These are phyloP conservation scores for Candida smagusa DNA, from an alignment of 1,139 yeast genomes.

Conservation along the genomic window DNA sequence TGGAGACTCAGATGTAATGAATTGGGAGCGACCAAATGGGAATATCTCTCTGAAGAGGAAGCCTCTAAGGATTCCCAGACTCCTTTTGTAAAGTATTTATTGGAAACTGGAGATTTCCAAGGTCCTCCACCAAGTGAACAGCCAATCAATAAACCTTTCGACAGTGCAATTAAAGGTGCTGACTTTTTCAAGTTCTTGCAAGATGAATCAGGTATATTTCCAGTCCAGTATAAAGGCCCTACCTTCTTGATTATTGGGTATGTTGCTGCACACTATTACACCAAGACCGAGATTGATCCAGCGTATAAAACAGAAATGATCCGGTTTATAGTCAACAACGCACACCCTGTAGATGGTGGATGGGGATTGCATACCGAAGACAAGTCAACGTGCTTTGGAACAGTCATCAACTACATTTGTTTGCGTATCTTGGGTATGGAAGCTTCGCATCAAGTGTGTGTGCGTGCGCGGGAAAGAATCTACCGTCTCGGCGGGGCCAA, in stretches of 20 bases:
- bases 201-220: conserved; percentile 80
- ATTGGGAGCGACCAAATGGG: conserved; percentile 83
- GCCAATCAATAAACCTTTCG: conserved; percentile 42
- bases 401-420: conserved; percentile 78
- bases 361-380: conserved; percentile 96
- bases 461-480: conserved; percentile 73
- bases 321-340: conserved; percentile 79
- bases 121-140: conserved; percentile 32
- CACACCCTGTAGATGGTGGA: conserved; percentile 99
- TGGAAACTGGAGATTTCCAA: conserved; percentile 44
- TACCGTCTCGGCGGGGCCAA: conserved; percentile 82
- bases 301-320: conserved; percentile 67
- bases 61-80: conserved; percentile 47
- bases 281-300: conserved; percentile 66
- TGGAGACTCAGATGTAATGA: conserved; percentile 77
- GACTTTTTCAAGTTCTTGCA: conserved; percentile 66
- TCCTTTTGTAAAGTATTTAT: conserved; percentile 55
- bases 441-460: conserved; percentile 71
- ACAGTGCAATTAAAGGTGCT: conserved; percentile 75
- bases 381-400: conserved; percentile 93
- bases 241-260: conserved; percentile 96
- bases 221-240: conserved; percentile 94
- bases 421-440: conserved; percentile 76
- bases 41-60: conserved; percentile 48
- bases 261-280: conserved; percentile 69